phyloP scores from a whole-genome alignment of 169 alveolate species.

The Plasmodium blacklocki region DNA sequence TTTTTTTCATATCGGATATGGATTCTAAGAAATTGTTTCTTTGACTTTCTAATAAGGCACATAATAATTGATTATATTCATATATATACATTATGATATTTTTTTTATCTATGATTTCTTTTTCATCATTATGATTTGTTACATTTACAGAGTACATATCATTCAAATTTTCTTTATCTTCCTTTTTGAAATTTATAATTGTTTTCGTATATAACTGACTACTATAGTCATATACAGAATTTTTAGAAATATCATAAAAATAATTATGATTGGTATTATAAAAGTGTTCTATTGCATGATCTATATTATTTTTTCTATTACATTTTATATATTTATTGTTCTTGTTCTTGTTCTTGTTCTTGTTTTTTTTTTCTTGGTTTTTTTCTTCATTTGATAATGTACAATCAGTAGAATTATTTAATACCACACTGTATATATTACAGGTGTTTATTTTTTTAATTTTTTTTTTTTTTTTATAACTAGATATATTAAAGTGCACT shows the following conservation, averaged over 20 bases:
- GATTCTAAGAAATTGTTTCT: conserved; percentile 38
- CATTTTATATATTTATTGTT: background rate
- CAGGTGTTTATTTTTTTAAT: too few relatives aligned
- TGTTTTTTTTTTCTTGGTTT: background rate
- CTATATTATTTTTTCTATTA: conserved; percentile 12
- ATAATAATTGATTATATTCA: conserved; percentile 59
- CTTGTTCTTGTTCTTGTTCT: background rate
- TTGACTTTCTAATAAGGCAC: conserved; percentile 67
- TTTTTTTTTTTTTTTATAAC: too few relatives aligned
- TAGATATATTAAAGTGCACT: too few relatives aligned
- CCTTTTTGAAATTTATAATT: conserved; percentile 61
- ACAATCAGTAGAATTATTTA: background rate
- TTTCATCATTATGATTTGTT: conserved; percentile 6
- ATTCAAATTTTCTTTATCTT: conserved; percentile 31
- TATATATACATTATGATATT: conserved; percentile 53
- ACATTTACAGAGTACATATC: conserved; percentile 43
- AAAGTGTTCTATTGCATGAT: conserved; percentile 60
- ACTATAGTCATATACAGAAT: conserved; percentile 65
- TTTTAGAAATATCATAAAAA: conserved; percentile 53
- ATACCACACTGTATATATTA: too few relatives aligned
- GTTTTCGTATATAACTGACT: conserved; percentile 49
- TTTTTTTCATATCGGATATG: conserved; percentile 33
- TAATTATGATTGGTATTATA: conserved; percentile 45
- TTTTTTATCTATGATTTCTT: conserved; percentile 40
- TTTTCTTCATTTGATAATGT: background rate